These are phyloP conservation scores for Solanum piurae DNA, from an alignment of 257 asterid genomes.

Conservation along the genomic window DNA sequence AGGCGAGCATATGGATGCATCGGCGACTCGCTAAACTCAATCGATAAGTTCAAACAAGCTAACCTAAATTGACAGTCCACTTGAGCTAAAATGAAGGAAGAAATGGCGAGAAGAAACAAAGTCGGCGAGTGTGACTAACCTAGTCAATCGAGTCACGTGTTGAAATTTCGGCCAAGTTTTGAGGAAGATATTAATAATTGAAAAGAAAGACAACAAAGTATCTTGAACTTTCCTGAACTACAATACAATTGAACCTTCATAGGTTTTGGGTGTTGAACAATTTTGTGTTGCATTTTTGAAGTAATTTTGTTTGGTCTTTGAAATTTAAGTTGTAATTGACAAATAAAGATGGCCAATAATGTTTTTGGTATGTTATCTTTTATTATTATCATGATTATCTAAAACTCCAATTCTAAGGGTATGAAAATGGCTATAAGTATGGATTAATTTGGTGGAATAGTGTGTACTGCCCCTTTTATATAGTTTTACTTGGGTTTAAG, in stretches of 20 bases:
- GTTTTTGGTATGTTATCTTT: background rate
- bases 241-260: background rate
- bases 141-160: background rate
- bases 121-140: background rate
- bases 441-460: background rate
- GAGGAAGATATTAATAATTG: no score
- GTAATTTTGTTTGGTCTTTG: background rate
- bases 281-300: background rate
- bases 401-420: background rate
- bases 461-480: background rate
- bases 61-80: background rate
- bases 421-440: background rate
- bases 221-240: background rate
- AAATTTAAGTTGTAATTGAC: background rate
- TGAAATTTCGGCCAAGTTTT: background rate
- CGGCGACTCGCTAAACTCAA: background rate
- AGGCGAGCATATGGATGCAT: background rate
- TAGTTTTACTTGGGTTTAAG: background rate
- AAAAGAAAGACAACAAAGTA: no score
- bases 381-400: background rate
- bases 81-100: background rate
- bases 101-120: background rate
- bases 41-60: background rate
- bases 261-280: background rate
- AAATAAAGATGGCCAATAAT: background rate